Evolutionary conservation across 2,329 filamentous ascomycete genomes (phyloP).

Genomic region (Leptographium wingfieldii): DNA sequence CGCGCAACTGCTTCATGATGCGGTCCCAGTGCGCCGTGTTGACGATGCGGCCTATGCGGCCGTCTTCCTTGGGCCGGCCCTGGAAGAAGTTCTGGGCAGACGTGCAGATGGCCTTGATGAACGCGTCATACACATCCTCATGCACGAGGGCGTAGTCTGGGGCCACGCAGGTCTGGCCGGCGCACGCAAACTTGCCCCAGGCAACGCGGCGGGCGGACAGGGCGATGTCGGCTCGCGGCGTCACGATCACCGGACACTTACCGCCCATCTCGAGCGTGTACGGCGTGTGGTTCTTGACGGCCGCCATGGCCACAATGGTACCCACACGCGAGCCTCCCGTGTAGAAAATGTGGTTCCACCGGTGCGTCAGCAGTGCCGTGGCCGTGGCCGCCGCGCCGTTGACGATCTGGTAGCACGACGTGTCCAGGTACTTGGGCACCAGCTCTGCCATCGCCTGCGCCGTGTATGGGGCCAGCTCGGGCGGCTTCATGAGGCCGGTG

Average conservation of each 20-base stretch:
- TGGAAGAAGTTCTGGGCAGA: slow-evolving; percentile 21
- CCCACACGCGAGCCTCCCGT: slow-evolving; percentile 27
- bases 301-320: slow-evolving; percentile 24
- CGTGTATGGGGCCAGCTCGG: slow-evolving; percentile 22
- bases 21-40: slow-evolving; percentile 30
- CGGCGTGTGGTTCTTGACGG: slow-evolving; percentile 31
- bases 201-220: slow-evolving; percentile 30
- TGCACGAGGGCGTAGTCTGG: slow-evolving; percentile 33
- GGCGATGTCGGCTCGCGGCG: slow-evolving; percentile 26
- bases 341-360: slow-evolving; percentile 33
- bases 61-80: slow-evolving; percentile 10
- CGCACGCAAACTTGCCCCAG: slow-evolving; percentile 27
- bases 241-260: slow-evolving; percentile 30
- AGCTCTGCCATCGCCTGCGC: slow-evolving; percentile 26
- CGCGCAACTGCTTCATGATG: slow-evolving; percentile 22
- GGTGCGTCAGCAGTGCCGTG: slow-evolving; percentile 24
- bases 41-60: slow-evolving; percentile 22
- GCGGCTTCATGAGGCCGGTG: slow-evolving; percentile 30
- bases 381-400: slow-evolving; percentile 21
- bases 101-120: slow-evolving; percentile 21
- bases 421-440: slow-evolving; percentile 29
- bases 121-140: slow-evolving; percentile 23
- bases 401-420: slow-evolving; percentile 6
- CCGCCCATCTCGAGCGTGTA: slow-evolving; percentile 32
- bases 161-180: slow-evolving; percentile 27